These are phyloP conservation scores for Talaromyces rugulosus DNA, from an alignment of 2,329 filamentous ascomycete genomes.

Conservation along the genomic window DNA sequence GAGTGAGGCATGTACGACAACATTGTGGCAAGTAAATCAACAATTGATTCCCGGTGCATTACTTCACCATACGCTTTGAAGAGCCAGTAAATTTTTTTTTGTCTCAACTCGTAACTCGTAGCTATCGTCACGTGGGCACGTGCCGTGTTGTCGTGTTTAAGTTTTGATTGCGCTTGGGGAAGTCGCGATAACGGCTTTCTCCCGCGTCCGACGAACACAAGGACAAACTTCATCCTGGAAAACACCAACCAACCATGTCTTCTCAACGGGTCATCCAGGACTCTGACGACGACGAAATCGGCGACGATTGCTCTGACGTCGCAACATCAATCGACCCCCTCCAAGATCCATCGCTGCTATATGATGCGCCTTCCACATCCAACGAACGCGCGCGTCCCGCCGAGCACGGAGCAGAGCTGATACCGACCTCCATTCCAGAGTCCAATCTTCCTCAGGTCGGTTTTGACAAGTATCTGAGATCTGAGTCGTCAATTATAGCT, in stretches of 20 bases:
- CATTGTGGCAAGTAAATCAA: not conserved
- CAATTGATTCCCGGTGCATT: not conserved
- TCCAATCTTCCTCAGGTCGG: conserved; percentile 26
- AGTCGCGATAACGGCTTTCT: not conserved
- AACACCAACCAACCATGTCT: conserved; percentile 25
- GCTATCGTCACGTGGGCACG: not conserved
- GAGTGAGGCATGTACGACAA: too few relatives aligned
- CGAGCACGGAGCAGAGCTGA: not conserved
- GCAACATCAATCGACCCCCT: conserved; percentile 18
- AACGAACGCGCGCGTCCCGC: not conserved
- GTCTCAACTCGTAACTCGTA: not conserved
- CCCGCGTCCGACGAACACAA: not conserved
- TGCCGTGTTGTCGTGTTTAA: not conserved
- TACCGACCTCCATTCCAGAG: conserved; percentile 7
- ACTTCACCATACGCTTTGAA: not conserved
- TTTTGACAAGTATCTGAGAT: conserved; percentile 33
- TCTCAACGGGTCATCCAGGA: conserved; percentile 39
- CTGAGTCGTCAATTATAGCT: conserved; percentile 24
- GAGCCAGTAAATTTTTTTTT: not conserved
- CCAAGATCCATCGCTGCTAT: conserved; percentile 9
- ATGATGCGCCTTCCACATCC: not conserved
- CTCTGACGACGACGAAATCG: conserved; percentile 37
- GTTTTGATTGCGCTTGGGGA: not conserved
- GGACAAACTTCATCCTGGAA: not conserved
- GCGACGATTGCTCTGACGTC: conserved; percentile 26